Base-by-base conservation (phyloP, 768 basidiomycete genomes). In the Tephrocybe rancida region DNA sequence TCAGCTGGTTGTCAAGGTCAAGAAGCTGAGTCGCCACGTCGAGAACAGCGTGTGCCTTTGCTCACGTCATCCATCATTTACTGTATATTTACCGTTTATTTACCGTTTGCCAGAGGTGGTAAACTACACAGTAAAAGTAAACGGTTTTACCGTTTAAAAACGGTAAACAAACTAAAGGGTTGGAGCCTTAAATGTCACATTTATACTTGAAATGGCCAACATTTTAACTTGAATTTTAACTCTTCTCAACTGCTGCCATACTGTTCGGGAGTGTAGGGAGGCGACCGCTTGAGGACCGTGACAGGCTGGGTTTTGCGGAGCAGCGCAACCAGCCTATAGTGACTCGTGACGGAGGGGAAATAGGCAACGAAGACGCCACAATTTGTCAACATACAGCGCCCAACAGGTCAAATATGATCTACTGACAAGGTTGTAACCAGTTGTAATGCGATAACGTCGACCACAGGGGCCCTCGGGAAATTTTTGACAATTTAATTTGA, bases 111-210 rank as follows among this genome's bases (percentile, higher is more conserved):
- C 14, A 22, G 7, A 14, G 5, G 7, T 30, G n/a, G 1, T 47
- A 53, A 47, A 53, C 44, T 47, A 53, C 41, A 53, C 37, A 29
- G 25, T 38, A 53, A 53, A 27, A 29, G 8, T 52, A 51, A 51
- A 51, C 27, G 42, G 50, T 51, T 19, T 29, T 44, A 51, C 41
- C 21, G 50, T 51, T 44, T 51, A 51, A 32, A 46, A 39, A 46
- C 34, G 25, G 44, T 52, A 52, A 52, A 52, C 25, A 52, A 46
- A 52, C 42, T 45, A 52, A 46, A 52, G 21, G 51, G 51, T 52
- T 52, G 51, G 44, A 52, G 51, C 51, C 51, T 52, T 52, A 52
- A n/a, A n/a, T n/a, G n/a, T n/a, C n/a, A n/a, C n/a, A n/a, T n/a
- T n/a, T n/a, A n/a, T n/a, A n/a, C n/a, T n/a, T n/a, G n/a, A n/a